These are phyloP conservation scores for Ascomycota sp. DNA, from an alignment of 2,329 filamentous ascomycete species.

Conservation along the genomic window DNA sequence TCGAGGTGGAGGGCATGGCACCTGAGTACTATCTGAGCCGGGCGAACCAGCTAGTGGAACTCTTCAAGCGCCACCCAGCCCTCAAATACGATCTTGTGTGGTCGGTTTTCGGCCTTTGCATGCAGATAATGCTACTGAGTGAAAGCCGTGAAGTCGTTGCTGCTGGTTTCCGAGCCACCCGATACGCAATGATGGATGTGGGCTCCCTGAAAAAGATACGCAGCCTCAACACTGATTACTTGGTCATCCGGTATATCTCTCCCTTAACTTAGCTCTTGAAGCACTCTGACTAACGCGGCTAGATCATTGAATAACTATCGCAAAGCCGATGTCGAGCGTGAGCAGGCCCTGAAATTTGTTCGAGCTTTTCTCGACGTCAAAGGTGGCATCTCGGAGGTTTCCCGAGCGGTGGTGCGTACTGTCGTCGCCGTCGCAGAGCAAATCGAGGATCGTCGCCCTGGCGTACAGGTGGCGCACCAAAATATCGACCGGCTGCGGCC, in stretches of 20 bases:
- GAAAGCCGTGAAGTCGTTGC: constrained; percentile 91
- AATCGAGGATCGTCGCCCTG: constrained; percentile 63
- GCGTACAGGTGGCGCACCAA: constrained; percentile 44
- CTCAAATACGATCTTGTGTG: constrained; percentile 93
- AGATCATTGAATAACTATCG: constrained; percentile 80
- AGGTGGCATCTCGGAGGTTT: constrained; percentile 70
- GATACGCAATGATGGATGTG: constrained; percentile 83
- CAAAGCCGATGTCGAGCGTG: constrained; percentile 88
- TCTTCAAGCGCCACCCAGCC: constrained; percentile 84
- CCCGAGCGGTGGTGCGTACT: constrained; percentile 65
- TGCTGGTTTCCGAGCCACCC: constrained; percentile 76
- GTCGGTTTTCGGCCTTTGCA: constrained; percentile 79
- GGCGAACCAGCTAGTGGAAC: constrained; percentile 76
- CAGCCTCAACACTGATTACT: constrained; percentile 68
- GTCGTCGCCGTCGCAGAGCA: constrained; percentile 82
- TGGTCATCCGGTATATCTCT: constrained; percentile 40
- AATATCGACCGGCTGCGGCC: constrained; percentile 65
- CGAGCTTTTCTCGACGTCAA: constrained; percentile 90
- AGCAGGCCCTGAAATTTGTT: constrained; percentile 91
- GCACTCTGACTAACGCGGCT: constrained; percentile 2
- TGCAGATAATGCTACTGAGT: constrained; percentile 89
- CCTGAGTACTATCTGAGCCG: constrained; percentile 89
- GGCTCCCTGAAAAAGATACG: constrained; percentile 76
- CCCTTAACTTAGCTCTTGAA: too few species aligned
- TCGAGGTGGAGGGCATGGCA: constrained; percentile 70